Conservation (phyloP, 352 stramenopile genomes). For the Phytophthora vignae region DNA sequence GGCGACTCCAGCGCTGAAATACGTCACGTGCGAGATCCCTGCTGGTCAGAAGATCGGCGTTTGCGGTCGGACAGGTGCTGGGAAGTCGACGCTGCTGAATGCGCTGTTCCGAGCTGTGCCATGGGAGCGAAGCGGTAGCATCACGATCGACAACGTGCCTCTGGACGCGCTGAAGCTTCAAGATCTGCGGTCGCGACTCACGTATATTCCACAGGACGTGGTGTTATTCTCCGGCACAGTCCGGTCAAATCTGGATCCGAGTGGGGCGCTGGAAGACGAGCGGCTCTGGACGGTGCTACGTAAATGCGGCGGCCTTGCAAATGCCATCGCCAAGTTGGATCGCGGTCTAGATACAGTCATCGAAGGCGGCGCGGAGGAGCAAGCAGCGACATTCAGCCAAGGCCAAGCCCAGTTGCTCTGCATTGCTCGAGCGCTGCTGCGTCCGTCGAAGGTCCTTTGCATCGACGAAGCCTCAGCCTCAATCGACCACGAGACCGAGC, state of each 20-base stretch:
- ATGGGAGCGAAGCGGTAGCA: conserved; percentile 55
- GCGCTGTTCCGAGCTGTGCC: conserved; percentile 78
- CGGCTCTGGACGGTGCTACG: conserved; percentile 66
- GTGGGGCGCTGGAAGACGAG: conserved; percentile 44
- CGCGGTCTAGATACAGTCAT: conserved; percentile 62
- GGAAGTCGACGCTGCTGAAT: conserved; percentile 91
- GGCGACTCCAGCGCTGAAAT: conserved; percentile 47
- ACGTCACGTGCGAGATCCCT: conserved; percentile 56
- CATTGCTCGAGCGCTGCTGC: conserved; percentile 83
- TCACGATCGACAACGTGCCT: conserved; percentile 81
- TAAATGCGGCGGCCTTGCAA: conserved; percentile 56
- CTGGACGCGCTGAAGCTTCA: conserved; percentile 67
- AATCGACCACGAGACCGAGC: conserved; percentile 92
- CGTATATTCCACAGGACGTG: conserved; percentile 87
- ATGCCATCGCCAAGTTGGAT: conserved; percentile 50
- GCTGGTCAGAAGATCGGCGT: conserved; percentile 81
- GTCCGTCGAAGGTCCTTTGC: conserved; percentile 93
- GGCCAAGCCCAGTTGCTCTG: conserved; percentile 82
- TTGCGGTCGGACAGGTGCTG: conserved; percentile 89
- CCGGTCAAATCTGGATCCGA: conserved; percentile 88
- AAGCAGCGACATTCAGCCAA: conserved; percentile 64
- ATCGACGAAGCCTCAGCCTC: conserved; percentile 92
- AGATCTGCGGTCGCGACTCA: conserved; percentile 72
- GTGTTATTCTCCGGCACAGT: conserved; percentile 87
- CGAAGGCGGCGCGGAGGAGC: conserved; percentile 45